Evolutionary conservation across 2,329 filamentous ascomycete species (phyloP).

Genomic region (Colletotrichum magnum): DNA sequence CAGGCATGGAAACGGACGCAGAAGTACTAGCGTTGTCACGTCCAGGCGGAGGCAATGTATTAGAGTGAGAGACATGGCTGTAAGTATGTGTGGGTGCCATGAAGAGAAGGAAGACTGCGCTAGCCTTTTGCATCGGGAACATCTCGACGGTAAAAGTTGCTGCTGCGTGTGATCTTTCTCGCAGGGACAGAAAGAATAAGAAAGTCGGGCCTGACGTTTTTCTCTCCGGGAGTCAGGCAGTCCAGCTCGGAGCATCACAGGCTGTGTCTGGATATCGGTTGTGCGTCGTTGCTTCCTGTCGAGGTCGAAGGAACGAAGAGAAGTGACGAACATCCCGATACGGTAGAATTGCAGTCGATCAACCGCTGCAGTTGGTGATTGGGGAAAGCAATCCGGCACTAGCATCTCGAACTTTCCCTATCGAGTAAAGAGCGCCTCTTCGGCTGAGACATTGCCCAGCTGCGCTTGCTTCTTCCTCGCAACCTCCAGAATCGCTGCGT

Average conservation of each 20-base stretch:
- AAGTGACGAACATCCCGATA: constrained; percentile 9
- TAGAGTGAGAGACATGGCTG: constrained; percentile 30
- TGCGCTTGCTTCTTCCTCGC: constrained; percentile 20
- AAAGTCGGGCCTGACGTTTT: no score
- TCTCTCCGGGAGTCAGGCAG: no score
- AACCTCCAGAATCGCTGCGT: not conserved
- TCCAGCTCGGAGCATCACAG: not conserved
- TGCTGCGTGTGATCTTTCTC: no score
- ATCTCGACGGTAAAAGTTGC: not conserved
- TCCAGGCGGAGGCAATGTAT: constrained; percentile 25
- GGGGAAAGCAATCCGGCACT: constrained; percentile 15
- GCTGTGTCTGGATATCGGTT: not conserved
- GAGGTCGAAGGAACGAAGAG: not conserved
- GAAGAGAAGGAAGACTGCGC: constrained; percentile 7
- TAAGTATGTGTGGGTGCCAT: constrained; percentile 1
- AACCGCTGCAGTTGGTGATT: constrained; percentile 23
- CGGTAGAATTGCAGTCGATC: constrained; percentile 29
- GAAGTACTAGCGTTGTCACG: constrained; percentile 20
- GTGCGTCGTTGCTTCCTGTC: not conserved
- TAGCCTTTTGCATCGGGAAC: constrained; percentile 16
- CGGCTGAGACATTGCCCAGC: constrained; percentile 31
- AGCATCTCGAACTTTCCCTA: constrained; percentile 35
- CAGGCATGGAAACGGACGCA: constrained; percentile 29
- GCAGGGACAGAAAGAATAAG: no score
- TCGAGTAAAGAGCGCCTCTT: constrained; percentile 3